These are phyloP conservation scores for Hypoxylon sp. DNA, from an alignment of 2,329 filamentous ascomycete species.

Conservation along the genomic window DNA sequence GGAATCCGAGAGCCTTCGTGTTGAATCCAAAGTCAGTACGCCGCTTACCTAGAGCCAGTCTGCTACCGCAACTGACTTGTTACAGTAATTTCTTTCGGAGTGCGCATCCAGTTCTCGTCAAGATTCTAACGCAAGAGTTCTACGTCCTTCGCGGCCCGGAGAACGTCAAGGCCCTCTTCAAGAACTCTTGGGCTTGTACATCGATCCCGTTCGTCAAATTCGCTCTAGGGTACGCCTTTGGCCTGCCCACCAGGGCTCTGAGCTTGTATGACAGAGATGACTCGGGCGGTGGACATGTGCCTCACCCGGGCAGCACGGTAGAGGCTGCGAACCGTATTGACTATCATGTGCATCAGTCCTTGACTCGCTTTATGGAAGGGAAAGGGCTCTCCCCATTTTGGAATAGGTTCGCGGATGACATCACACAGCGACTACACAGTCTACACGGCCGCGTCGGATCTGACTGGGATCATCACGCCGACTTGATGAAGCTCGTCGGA, in stretches of 20 bases:
- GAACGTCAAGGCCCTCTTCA: constrained; percentile 41
- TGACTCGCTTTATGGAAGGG: constrained; percentile 37
- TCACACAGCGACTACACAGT: constrained; percentile 29
- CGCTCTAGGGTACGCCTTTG: constrained; percentile 43
- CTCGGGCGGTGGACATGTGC: constrained; percentile 37
- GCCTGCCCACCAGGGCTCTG: constrained; percentile 38
- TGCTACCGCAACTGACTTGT: constrained; percentile 6
- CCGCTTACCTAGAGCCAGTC: neutral
- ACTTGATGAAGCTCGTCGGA: constrained; percentile 37
- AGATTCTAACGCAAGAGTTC: constrained; percentile 39
- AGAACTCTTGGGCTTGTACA: constrained; percentile 35
- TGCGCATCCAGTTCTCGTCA: constrained; percentile 33
- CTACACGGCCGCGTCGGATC: constrained; percentile 24
- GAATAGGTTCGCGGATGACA: constrained; percentile 37
- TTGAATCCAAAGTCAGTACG: constrained; percentile 32
- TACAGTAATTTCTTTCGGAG: constrained; percentile 40
- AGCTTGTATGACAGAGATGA: constrained; percentile 41
- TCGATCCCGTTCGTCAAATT: constrained; percentile 43
- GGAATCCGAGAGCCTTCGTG: constrained; percentile 36
- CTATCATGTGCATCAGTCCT: constrained; percentile 34
- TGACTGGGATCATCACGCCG: constrained; percentile 30
- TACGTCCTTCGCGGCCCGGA: constrained; percentile 37
- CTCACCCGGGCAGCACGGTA: constrained; percentile 30
- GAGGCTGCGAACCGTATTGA: constrained; percentile 38
- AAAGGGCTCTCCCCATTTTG: constrained; percentile 38